Base-by-base conservation (phyloP, 23 red algal genomes). In the Gracilaria caudata region DNA sequence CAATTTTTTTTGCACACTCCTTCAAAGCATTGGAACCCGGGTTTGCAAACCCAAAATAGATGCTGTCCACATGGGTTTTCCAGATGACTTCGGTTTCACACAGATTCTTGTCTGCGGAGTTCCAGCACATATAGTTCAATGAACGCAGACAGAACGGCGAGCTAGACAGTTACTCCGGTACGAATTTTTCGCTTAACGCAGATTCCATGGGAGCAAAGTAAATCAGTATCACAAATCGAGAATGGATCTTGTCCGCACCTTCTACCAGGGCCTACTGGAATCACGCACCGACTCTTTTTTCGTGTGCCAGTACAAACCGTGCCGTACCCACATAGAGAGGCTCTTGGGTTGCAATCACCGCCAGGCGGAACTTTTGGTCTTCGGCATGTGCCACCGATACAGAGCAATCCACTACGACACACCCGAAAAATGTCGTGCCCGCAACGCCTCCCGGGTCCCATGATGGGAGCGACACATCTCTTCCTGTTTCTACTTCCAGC, bases 391-490 rank as follows among this genome's bases (percentile, higher is more conserved):
- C 73, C 38, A 9, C 37, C 21, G 19, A 29, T 37, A 51, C 73
- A 78, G 2, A 38, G 58, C 49, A 87, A 41, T n/a, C 68, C 63
- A 51, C 66, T 7, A 24, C 8, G 23, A n/a, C 83, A 87, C 5
- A 77, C 47, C 83, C 66, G 58, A 25, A 46, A 87, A 7, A 66
- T 65, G 36, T 87, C 43, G 14, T 7, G 37, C n/a, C 70, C 33
- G n/a, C 83, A 87, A 14, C 40, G 30, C 38, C 43, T 51, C 9
- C 81, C 81, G 10, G 17, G 36, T 3, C 36, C 35, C 81, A 70
- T 85, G 33, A 70, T 85, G 33, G 81, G 81, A 16, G 17, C 54
- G 12, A 85, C 63, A 57, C 81, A 85, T 39, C 37, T 68, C 81
- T 85, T 85, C 21, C 34, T 82, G 8, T 14, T 53, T 30, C 26